A percentile compares a stretch with the other conserved stretches of the same genome.
phyloP scores from a whole-genome alignment of 139 green algal species.

The Closterium sp. region DNA sequence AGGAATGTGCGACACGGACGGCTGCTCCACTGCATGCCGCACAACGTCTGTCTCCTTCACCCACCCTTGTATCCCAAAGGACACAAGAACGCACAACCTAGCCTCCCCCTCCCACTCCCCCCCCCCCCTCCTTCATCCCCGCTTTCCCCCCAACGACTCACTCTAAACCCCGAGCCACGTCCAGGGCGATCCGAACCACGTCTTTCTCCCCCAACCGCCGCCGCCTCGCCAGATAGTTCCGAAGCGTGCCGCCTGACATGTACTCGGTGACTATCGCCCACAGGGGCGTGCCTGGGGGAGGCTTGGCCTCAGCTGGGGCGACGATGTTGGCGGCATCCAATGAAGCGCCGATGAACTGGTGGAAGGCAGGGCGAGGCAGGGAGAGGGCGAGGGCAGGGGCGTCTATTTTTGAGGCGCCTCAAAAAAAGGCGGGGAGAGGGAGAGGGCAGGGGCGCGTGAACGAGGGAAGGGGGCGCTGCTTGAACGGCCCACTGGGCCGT shows the following conservation, averaged over 20 bases:
- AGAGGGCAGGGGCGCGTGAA: no score
- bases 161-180: constrained; percentile 21
- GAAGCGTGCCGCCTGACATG: constrained; percentile 24
- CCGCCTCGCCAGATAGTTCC: constrained; percentile 10
- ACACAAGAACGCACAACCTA: no score
- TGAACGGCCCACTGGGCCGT: no score
- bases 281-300: neutral
- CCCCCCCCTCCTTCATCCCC: no score
- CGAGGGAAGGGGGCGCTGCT: no score
- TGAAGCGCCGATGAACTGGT: constrained; percentile 28
- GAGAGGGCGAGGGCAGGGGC: neutral
- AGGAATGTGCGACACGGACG: no score
- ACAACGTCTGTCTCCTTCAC: no score
- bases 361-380: neutral
- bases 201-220: neutral
- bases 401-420: neutral
- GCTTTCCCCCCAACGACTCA: neutral
- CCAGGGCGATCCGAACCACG: constrained; percentile 22
- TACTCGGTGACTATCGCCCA: constrained; percentile 44
- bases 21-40: no score
- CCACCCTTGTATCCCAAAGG: no score
- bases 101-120: no score
- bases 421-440: no score
- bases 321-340: neutral
- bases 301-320: neutral